Evolutionary conservation across 106 monocot genomes (phyloP), one percentile per base, ranked within the genome.

Genomic region (Allium cepa): DNA sequence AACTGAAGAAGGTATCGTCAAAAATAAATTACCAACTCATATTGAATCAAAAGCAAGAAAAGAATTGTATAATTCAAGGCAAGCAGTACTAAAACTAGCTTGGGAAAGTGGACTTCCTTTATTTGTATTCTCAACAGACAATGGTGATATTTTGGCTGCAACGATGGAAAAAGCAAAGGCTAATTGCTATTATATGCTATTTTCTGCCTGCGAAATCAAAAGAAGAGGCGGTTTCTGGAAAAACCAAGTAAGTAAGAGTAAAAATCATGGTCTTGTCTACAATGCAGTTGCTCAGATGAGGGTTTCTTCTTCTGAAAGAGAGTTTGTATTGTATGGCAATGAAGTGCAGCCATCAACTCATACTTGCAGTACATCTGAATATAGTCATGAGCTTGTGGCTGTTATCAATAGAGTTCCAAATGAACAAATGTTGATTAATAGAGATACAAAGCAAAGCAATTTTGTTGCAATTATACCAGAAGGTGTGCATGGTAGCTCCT

Each of bases 71-170:
- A 72, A 27, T 45, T 9, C 53, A 60, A 84, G 72, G 69, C 85
- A 87, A 69, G 87, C 87, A 50, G 83, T 93, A 74, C 72, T 99
- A 64, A 82, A 84, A 52, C 74, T 99, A 53, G 71, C 78, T 62
- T 99, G 93, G 90, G 90, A 90, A 73, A 85, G 85, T 76, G 99
- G 82, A 7, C 72, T 83, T 17, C 90, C 87, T 68, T 49, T 90
- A 11, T 90, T 85, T 67, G 81, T 90, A 79, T 77, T 99, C 68
- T 93, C 99, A 53, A 72, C 69, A 15, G 80, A 82, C 69, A 87
- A 87, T 15, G 70, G 62, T 57, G 79, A 85, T 59, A 81, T 99
- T 68, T 85, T 99, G 67, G 90, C 77, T 16, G 93, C 90, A 15
- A 87, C 87, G 50, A 69, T 83, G 58, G 85, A 75, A 67, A 79